Evolutionary conservation across 2,329 filamentous ascomycete species (phyloP).

Genomic region (Penicillium fuscoglaucum): DNA sequence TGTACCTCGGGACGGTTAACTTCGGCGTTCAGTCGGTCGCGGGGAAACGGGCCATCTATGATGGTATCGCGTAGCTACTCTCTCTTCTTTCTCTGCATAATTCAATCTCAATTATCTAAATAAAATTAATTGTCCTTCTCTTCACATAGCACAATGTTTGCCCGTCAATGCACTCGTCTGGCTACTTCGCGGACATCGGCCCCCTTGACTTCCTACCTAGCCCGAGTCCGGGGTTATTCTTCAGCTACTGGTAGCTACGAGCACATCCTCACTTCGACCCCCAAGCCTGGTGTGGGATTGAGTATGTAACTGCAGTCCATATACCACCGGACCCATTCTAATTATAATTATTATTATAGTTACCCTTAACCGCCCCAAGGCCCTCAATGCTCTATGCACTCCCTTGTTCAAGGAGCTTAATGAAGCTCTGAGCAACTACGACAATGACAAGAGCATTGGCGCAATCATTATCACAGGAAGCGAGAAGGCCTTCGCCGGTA

Average conservation of each 20-base stretch:
- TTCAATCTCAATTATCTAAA: background rate
- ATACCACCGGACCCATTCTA: background rate
- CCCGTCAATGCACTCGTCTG: conserved; percentile 58
- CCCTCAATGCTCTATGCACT: conserved; percentile 88
- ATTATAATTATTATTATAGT: conserved; percentile 54
- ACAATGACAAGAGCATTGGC: conserved; percentile 66
- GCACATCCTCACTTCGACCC: conserved; percentile 76
- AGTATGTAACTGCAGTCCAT: conserved; percentile 55
- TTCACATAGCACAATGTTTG: conserved; percentile 35
- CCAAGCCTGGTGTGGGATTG: conserved; percentile 85
- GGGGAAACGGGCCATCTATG: conserved; percentile 17
- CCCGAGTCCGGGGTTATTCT: conserved; percentile 42
- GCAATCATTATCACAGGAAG: conserved; percentile 87
- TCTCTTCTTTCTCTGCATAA: background rate
- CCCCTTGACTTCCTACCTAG: conserved; percentile 39
- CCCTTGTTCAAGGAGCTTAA: conserved; percentile 91
- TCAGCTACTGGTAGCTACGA: conserved; percentile 63
- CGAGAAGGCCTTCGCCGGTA: conserved; percentile 78
- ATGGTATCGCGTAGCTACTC: conserved; percentile 3
- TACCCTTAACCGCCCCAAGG: conserved; percentile 89
- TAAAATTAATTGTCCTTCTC: background rate
- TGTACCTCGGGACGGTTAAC: conserved; percentile 29
- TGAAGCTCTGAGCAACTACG: conserved; percentile 69
- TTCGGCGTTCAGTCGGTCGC: conserved; percentile 27
- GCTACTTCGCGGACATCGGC: conserved; percentile 55